phyloP scores from a whole-genome alignment of 2,329 filamentous ascomycete species.

The Dactylellina leptospora region DNA sequence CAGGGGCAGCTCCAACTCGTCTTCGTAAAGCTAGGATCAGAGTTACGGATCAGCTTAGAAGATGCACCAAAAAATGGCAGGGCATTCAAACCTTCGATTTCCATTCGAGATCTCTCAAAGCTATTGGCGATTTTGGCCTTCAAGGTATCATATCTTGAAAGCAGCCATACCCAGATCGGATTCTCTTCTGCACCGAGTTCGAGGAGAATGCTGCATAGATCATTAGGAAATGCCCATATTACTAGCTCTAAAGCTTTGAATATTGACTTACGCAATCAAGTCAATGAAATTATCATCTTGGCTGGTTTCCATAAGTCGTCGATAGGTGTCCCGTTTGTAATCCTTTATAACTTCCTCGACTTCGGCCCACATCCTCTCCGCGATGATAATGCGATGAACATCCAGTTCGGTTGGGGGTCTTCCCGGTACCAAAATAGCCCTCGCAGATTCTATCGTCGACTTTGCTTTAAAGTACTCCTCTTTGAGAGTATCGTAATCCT shows the following conservation, averaged over 20 bases:
- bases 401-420: constrained; percentile 76
- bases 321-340: constrained; percentile 92
- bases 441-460: constrained; percentile 80
- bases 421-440: constrained; percentile 69
- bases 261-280: constrained; percentile 70
- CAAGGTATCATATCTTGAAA: constrained; percentile 86
- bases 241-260: neutral
- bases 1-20: constrained; percentile 76
- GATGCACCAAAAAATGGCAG: neutral
- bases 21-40: constrained; percentile 72
- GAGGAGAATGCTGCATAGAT: constrained; percentile 69
- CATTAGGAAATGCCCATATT: constrained; percentile 4
- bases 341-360: constrained; percentile 84
- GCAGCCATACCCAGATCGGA: constrained; percentile 94
- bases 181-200: constrained; percentile 95
- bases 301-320: constrained; percentile 70
- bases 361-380: constrained; percentile 93
- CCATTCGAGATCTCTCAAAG: constrained; percentile 85
- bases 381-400: constrained; percentile 84
- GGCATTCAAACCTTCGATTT: constrained; percentile 72
- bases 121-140: constrained; percentile 83
- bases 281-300: constrained; percentile 83
- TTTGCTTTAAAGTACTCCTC: constrained; percentile 88
- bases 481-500: constrained; percentile 86
- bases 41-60: neutral